These are phyloP conservation scores for Hanseniaspora guilliermondii DNA, from an alignment of 805 yeast genomes.

Conservation along the genomic window DNA sequence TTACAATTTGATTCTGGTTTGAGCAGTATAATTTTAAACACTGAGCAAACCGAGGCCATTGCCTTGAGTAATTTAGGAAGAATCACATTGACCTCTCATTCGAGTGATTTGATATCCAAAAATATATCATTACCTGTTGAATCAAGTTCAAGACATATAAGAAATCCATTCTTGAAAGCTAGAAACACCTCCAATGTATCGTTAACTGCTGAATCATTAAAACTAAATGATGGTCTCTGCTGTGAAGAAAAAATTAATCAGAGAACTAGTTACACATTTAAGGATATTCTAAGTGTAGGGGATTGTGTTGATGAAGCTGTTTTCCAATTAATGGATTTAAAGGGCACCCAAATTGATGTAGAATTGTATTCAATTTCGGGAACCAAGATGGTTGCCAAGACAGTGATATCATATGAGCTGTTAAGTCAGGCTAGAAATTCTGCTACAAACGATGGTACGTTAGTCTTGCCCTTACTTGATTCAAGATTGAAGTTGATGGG, in stretches of 20 bases:
- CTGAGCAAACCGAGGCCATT: conserved; percentile 31
- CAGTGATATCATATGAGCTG: conserved; percentile 49
- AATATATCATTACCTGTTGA: conserved; percentile 68
- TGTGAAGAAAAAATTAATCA: not conserved
- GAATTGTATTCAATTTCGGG: conserved; percentile 93
- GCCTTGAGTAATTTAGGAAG: conserved; percentile 54
- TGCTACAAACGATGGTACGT: conserved; percentile 25
- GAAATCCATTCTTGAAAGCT: not conserved
- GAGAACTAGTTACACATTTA: conserved; percentile 5
- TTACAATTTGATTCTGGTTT: conserved; percentile 46
- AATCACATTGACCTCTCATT: conserved; percentile 63
- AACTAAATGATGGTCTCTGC: conserved; percentile 4
- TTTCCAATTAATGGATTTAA: conserved; percentile 71
- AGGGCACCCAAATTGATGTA: conserved; percentile 65
- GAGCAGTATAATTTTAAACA: conserved; percentile 34
- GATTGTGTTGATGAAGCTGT: conserved; percentile 53
- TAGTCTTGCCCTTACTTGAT: conserved; percentile 66
- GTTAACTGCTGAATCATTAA: not conserved
- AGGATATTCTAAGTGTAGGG: conserved; percentile 9
- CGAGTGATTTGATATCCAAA: conserved; percentile 76
- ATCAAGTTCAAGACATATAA: conserved; percentile 2
- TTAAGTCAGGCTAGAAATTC: conserved; percentile 32
- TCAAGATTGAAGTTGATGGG: conserved; percentile 72
- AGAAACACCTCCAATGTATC: not conserved
- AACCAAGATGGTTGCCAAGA: conserved; percentile 77